Evolutionary conservation across 2,329 filamentous ascomycete species (phyloP), one percentile per base, ranked within the genome.

Genomic region (Scolecobasidium constrictum): DNA sequence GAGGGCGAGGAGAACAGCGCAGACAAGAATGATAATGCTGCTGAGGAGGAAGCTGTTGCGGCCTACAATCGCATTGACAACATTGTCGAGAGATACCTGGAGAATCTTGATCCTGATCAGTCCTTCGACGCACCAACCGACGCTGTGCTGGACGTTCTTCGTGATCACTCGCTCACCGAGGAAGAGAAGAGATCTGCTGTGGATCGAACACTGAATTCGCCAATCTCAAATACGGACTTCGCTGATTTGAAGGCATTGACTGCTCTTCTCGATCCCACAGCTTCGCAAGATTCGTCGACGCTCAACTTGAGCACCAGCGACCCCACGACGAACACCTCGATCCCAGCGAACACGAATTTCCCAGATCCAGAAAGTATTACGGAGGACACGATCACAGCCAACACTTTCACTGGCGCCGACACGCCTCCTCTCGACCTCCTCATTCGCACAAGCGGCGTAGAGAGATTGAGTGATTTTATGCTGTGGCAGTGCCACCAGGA

Each of bases 401-500:
- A 95, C 63, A 86, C 93, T 66, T 92, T 94, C 64, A 96, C 90
- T 3, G 38, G 38, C 6, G 77, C 82, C 38, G 77, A 78, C 42
- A 81, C 84, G 48, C 92, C 92, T 13, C 92, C 92, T 1, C 68
- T 96, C 34, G 92, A 98, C 56, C 73, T 98, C 11, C 79, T 98
- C 43, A 75, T 98, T 40, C 78, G 92, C 40, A 98, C 92, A 4
- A 95, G 87, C 48, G 90, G 88, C 20, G 92, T 98, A 12, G 83
- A 88, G 61, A 76, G 92, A 38, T 68, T 98, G 46, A 95, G 87
- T 57, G 92, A 98, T 60, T 98, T 96, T 55, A 92, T 98, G 88
- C 78, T 98, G 23, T 98, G 92, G 92, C 92, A 98, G 63, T 92
- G 86, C 54, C 88, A 96, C 57, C 78, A 94, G 56, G 73, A 90